Base-by-base conservation (phyloP, 2,329 filamentous ascomycete genomes). In the Chaetoscypha palmicola region DNA sequence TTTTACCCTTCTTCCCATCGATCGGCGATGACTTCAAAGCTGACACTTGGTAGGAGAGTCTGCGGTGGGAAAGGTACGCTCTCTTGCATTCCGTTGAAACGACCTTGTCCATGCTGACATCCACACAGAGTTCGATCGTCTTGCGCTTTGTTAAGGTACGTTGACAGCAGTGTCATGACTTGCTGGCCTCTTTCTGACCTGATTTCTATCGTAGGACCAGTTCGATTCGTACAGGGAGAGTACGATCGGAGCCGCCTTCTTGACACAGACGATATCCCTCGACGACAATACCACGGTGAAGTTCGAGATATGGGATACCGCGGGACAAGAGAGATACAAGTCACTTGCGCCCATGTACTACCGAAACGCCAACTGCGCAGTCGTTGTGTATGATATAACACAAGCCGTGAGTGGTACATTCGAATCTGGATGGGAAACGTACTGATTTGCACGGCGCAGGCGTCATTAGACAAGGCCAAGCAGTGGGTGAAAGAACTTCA, bases 291-390 rank as follows among this genome's bases (percentile, higher is more conserved):
- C 92, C 48, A 98, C 92, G 45, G 91, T 98, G 69, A 98, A 98
- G 74, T 98, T 98, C 63, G 92, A 98, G 70, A 98, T 98, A 64
- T 98, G 92, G 90, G 90, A 96, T 69, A 98, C 92, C 8, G 92
- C 92, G 52, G 92, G 92, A 52, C 92, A 98, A 71, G 92, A 98
- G 70, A 81, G 94, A 63, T 98, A 97, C 78, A 97, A 97, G 76
- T 97, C 92, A 10, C 76, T 98, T 55, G 92, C 92, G 24, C 92
- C 92, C 59, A 98, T 98, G 92, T 98, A 98, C 75, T 98, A 98
- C 72, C 77, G 94, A 60, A 98, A 98, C 66, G 94, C 94, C 58
- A 97, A 98, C 78, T 97, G 92, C 70, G 92, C 94, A 47, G 91
- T 98, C 23, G 91, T 98, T 38, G 92, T 98, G 55, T 98, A 98